Evolutionary conservation across 2,329 filamentous ascomycete genomes (phyloP), one percentile per base, ranked within the genome.

Genomic region (Lachnellula occidentalis): DNA sequence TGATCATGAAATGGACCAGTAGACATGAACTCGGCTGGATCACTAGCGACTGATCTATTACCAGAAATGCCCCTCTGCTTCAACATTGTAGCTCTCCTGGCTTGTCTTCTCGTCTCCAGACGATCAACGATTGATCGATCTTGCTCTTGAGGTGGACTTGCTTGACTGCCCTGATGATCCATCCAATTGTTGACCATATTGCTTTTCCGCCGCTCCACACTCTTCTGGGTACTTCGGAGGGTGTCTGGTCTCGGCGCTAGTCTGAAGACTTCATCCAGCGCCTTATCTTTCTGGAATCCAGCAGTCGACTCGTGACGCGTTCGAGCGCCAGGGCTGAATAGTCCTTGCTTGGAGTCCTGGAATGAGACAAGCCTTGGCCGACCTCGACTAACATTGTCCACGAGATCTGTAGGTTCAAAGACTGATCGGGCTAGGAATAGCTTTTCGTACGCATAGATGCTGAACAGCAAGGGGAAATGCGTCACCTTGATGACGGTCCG

Each of bases 161-260:
- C 74, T 48, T 75, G 75, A 6, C 76, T 78, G 41, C 79, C 78
- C 34, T 83, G 77, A 59, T 80, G 80, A 45, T 91, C 88, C 88
- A 96, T 96, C 92, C 92, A 96, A 62, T 88, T 86, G 27, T 87
- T 85, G 50, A 96, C 91, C 0, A 90, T 91, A 60, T 87, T 87
- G 1, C 87, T 90, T 68, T 91, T 87, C 37, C 82, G 81, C 57
- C 85, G 80, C 61, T 89, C 85, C 27, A 82, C 77, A 49, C 80
- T 78, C 48, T 79, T 77, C 47, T 82, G 79, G 1, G 79, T 84
- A 17, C 80, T 78, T 51, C 85, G 72, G 2, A 82, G 77, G 7
- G 79, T 79, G 48, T 82, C 76, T 2, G 55, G 57, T 56, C 86
- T 85, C 27, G 88, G 90, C 0, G 84, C 82, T 17, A 81, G 77